Base-by-base conservation (phyloP, 2,329 filamentous ascomycete genomes). In the Tolypocladium endophyticum region DNA sequence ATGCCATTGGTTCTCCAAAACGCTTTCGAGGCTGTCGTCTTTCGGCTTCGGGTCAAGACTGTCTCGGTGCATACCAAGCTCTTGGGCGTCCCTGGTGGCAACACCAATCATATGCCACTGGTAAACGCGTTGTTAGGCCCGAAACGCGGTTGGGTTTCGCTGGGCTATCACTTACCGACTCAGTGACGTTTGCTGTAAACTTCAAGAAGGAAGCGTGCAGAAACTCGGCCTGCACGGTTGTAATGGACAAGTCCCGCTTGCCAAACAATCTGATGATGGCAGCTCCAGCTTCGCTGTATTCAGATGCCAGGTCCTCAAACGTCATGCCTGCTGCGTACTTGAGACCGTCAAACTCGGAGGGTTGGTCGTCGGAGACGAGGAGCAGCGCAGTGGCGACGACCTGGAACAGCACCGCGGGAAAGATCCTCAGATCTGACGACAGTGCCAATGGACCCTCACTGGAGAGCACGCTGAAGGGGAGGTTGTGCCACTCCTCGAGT, bases 341-440 rank as follows among this genome's bases (percentile, higher is more conserved):
- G 56, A 87, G 72, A 2, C 77, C 74, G 35, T 82, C 79, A 54
- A 85, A 83, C 5, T 72, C 76, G 45, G 76, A 70, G 36, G 82
- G 76, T 11, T 76, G 71, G 12, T 75, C 74, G 2, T 77, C 72
- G 0, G 80, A 78, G 30, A 86, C 72, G 38, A 79, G 76, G 57
- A 86, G 72, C 50, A 87, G 70, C 20, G 81, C 77, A 4, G 77
- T 77, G 4, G 83, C 83, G 20, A 84, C 68, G 38, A 85, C 74
- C 66, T 86, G 81, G 64, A 87, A 85, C 3, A 87, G 68, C 56
- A 87, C 67, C 0, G 82, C 83, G 1, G 84, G 84, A 60, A 87
- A 85, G 5, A 79, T 79, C 56, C 80, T 74, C 60, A 86, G 67
- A 61, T 83, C 78, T 0, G 77, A 74, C 3, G 77, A 71, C 33